Conservation (phyloP, 164 flowering plant genomes). For the Vitis rupestris region DNA sequence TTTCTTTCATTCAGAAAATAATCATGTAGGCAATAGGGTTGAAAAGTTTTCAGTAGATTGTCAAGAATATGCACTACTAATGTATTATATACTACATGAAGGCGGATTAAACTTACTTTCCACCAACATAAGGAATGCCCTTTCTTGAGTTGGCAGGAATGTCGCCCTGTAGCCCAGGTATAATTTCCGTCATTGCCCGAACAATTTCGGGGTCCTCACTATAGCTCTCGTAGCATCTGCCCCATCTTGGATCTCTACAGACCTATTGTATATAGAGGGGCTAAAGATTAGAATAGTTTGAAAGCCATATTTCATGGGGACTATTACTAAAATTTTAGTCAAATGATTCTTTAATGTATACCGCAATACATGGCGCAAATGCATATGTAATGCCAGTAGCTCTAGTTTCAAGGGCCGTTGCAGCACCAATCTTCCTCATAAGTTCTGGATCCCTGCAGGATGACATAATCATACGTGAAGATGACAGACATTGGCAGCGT, state of each 20-base stretch:
- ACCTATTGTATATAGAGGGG: conserved; percentile 9
- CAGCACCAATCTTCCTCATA: conserved; percentile 25
- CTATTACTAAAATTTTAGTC: too few species aligned
- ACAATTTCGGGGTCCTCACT: conserved; percentile 27
- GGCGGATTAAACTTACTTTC: neutral
- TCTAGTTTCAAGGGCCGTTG: conserved; percentile 30
- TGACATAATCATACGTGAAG: neutral
- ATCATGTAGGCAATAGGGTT: too few species aligned
- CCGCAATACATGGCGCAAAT: conserved; percentile 34
- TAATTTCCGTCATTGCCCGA: conserved; percentile 21
- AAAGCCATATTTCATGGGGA: too few species aligned
- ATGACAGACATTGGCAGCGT: neutral
- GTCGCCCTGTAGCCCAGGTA: conserved; percentile 29
- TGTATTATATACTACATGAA: too few species aligned
- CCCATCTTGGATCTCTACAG: conserved; percentile 34
- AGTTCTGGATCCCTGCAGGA: conserved; percentile 22
- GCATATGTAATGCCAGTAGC: conserved; percentile 25
- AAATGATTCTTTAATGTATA: neutral
- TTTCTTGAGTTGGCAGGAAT: conserved; percentile 13
- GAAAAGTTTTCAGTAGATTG: too few species aligned
- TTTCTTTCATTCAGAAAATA: too few species aligned
- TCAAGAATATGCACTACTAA: too few species aligned
- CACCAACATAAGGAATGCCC: conserved; percentile 26
- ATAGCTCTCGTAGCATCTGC: conserved; percentile 29
- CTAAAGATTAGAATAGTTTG: too few species aligned